Evolutionary conservation across 192 early-diverging fungal species (phyloP).

Genomic region (Coemansia javaensis): DNA sequence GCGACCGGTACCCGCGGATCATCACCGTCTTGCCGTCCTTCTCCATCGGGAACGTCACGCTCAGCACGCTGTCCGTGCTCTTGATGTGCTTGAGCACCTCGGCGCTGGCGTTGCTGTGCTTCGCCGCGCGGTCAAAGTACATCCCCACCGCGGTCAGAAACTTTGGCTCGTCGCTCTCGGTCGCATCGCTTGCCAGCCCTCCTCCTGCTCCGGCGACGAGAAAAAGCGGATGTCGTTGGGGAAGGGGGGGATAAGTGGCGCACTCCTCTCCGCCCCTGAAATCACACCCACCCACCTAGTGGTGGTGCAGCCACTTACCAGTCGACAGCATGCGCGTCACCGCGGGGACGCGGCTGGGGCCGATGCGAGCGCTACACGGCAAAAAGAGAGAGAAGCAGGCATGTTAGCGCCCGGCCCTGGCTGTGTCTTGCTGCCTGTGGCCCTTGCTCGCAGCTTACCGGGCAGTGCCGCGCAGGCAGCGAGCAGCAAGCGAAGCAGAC

Average conservation of each 20-base stretch:
- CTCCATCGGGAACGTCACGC: slow-evolving; percentile 76
- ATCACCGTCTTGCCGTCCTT: slow-evolving; percentile 62
- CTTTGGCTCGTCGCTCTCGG: slow-evolving; percentile 60
- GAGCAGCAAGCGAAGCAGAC: too few species aligned
- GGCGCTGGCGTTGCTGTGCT: slow-evolving; percentile 54
- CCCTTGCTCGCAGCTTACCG: too few species aligned
- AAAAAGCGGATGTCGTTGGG: too few species aligned
- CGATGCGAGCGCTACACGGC: slow-evolving; percentile 2
- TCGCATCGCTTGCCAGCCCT: slow-evolving; percentile 45
- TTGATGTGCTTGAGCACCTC: slow-evolving; percentile 65
- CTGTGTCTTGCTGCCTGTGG: too few species aligned
- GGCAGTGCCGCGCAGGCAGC: too few species aligned
- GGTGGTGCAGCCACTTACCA: slow-evolving; percentile 2
- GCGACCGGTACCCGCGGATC: slow-evolving; percentile 74
- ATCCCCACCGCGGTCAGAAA: slow-evolving; percentile 70
- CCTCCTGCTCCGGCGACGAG: background rate
- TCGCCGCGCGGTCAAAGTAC: slow-evolving; percentile 70
- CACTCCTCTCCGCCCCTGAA: too few species aligned
- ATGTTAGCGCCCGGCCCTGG: too few species aligned
- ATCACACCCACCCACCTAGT: too few species aligned
- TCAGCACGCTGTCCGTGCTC: slow-evolving; percentile 65
- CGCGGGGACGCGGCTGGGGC: slow-evolving; percentile 1
- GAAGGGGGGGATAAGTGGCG: too few species aligned
- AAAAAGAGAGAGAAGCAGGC: background rate
- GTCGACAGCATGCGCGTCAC: slow-evolving; percentile 11